phyloP scores from a whole-genome alignment of 1,139 yeast species.

The Yamadazyma sp. region DNA sequence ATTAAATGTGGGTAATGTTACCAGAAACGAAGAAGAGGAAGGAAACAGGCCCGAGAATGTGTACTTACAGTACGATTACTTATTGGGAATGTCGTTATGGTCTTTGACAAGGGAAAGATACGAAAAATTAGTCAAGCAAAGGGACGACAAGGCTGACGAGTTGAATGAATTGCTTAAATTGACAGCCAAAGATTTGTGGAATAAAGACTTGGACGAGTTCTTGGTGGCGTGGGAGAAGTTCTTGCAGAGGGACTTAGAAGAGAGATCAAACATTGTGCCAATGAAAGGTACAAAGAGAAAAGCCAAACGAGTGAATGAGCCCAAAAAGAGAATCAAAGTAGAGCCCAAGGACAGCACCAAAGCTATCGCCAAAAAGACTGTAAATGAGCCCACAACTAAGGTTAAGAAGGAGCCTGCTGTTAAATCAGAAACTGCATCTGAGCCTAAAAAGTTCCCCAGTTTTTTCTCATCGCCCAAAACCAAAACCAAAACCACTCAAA shows the following conservation, averaged over 20 bases:
- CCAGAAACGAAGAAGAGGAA: constrained; percentile 27
- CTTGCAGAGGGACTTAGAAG: constrained; percentile 34
- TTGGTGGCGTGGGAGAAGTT: constrained; percentile 65
- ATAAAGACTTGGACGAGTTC: constrained; percentile 74
- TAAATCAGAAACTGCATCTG: constrained; percentile 2
- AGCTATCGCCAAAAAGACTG: constrained; percentile 9
- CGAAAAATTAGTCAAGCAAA: constrained; percentile 71
- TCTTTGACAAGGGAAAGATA: constrained; percentile 88
- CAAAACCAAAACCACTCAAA: constrained; percentile 7
- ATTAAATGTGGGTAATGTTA: constrained; percentile 30
- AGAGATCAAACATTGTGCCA: constrained; percentile 31
- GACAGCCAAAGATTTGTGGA: constrained; percentile 89
- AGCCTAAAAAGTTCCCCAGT: constrained; percentile 13
- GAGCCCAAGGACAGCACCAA: constrained; percentile 10
- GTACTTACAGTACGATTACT: constrained; percentile 66
- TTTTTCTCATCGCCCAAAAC: constrained; percentile 15
- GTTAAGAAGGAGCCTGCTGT: constrained; percentile 2
- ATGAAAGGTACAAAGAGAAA: constrained; percentile 31
- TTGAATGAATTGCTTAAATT: constrained; percentile 63
- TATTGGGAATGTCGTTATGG: constrained; percentile 90
- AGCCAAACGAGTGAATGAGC: constrained; percentile 21
- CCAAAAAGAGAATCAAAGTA: constrained; percentile 15
- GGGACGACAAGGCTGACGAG: constrained; percentile 71
- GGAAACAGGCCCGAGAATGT: constrained; percentile 41
- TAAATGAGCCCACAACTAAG: neutral